These are phyloP conservation scores for Aspergillus ochraceoroseus DNA, from an alignment of 2,329 filamentous ascomycete genomes.

Conservation along the genomic window DNA sequence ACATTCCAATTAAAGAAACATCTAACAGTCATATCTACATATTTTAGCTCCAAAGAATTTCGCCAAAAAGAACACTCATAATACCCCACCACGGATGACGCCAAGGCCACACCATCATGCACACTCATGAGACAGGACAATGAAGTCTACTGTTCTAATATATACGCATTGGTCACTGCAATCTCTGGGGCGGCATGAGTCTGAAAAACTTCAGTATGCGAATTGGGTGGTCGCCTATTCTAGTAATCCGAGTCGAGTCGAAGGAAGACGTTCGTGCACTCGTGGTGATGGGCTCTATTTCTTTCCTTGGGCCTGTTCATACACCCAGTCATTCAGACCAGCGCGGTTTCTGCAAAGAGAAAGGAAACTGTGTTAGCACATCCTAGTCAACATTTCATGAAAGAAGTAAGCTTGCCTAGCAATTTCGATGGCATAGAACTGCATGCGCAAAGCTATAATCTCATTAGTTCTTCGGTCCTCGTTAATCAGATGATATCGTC, in stretches of 20 bases:
- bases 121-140: too few relatives aligned
- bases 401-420: slow-evolving; percentile 51
- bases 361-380: slow-evolving; percentile 10
- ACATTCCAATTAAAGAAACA: slow-evolving; percentile 10
- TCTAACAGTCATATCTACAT: slow-evolving; percentile 4
- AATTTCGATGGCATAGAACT: slow-evolving; percentile 76
- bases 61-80: neutral
- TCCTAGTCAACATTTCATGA: neutral
- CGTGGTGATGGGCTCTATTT: slow-evolving; percentile 22
- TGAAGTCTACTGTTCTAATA: too few relatives aligned
- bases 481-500: slow-evolving; percentile 15
- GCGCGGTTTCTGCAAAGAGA: slow-evolving; percentile 61
- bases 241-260: neutral
- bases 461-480: neutral
- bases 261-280: neutral
- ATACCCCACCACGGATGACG: neutral
- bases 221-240: slow-evolving; percentile 1
- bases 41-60: neutral
- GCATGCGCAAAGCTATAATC: slow-evolving; percentile 61
- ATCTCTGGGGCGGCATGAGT: neutral
- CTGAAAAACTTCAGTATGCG: neutral
- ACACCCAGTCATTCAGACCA: slow-evolving; percentile 95
- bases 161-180: too few relatives aligned
- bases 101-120: neutral
- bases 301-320: slow-evolving; percentile 66